Conservation (phyloP, 23 red algal genomes). For the Gracilaria domingensis region DNA sequence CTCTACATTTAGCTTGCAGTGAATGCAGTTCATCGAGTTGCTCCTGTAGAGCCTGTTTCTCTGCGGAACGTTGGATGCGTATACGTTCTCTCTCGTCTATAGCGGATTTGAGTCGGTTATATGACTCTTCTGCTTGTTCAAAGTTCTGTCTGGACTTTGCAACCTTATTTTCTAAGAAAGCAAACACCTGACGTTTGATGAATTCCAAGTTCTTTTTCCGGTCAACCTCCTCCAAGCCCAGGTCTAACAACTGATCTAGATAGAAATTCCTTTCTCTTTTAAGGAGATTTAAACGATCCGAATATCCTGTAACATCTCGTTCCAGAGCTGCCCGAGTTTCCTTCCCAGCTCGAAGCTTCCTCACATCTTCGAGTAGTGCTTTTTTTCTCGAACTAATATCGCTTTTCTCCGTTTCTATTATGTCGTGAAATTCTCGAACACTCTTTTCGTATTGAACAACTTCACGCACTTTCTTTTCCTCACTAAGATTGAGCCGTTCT, state of each 20-base stretch:
- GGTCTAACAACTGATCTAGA: slow-evolving; percentile 20
- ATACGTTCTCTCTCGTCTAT: slow-evolving; percentile 40
- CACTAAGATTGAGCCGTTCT: slow-evolving; percentile 9
- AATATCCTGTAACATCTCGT: slow-evolving; percentile 17
- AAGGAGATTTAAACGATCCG: slow-evolving; percentile 16
- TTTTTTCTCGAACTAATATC: slow-evolving; percentile 11
- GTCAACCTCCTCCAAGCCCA: not conserved
- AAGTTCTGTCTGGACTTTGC: not conserved
- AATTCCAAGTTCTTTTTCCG: slow-evolving; percentile 1
- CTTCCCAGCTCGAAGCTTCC: slow-evolving; percentile 18
- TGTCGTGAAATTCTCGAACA: slow-evolving; percentile 10
- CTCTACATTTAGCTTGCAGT: slow-evolving; percentile 26
- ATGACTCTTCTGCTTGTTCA: slow-evolving; percentile 5
- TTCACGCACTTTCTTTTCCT: slow-evolving; percentile 21
- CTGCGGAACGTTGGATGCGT: not conserved
- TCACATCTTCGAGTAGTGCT: not conserved
- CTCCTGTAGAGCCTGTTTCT: slow-evolving; percentile 10
- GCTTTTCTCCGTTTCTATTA: slow-evolving; percentile 33
- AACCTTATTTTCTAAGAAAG: slow-evolving; percentile 4
- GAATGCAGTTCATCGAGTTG: slow-evolving; percentile 34
- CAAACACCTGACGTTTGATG: not conserved
- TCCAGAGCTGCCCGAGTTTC: slow-evolving; percentile 23
- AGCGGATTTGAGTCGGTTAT: not conserved
- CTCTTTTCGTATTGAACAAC: slow-evolving; percentile 14
- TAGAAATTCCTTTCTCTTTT: slow-evolving; percentile 43